These are phyloP conservation scores for Suillus variegatus DNA, from an alignment of 768 basidiomycete species.

Conservation along the genomic window DNA sequence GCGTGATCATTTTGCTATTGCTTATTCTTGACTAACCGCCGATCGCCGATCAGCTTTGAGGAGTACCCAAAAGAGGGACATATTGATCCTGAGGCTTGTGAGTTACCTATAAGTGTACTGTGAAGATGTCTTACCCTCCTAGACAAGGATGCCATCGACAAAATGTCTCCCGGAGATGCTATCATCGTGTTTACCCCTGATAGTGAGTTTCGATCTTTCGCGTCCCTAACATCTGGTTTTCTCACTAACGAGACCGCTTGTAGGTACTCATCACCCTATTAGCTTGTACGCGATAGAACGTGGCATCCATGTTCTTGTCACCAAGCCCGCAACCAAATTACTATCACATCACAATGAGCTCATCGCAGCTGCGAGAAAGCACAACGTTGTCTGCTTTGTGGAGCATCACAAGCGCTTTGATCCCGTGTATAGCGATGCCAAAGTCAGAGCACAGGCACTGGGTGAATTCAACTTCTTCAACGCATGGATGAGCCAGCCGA, in stretches of 20 bases:
- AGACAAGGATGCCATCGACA: conserved; percentile 84
- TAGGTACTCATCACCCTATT: conserved; percentile 85
- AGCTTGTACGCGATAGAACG: conserved; percentile 84
- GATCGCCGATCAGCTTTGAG: conserved; percentile 57
- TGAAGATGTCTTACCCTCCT: conserved; percentile 12
- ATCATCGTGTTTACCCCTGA: conserved; percentile 94
- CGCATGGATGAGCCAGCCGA: conserved; percentile 98
- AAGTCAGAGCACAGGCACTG: conserved; percentile 68
- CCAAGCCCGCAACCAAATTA: conserved; percentile 89
- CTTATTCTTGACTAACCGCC: not conserved
- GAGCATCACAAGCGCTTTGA: conserved; percentile 94
- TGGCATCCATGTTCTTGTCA: conserved; percentile 86
- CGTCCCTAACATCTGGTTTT: not conserved
- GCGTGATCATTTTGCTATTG: conserved; percentile 26
- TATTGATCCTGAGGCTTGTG: conserved; percentile 81
- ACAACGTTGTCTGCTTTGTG: conserved; percentile 88
- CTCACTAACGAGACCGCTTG: not conserved
- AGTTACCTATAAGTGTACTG: conserved; percentile 30
- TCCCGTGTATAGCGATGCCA: conserved; percentile 91
- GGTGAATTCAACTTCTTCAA: conserved; percentile 96
- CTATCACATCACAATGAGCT: conserved; percentile 81
- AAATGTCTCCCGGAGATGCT: conserved; percentile 79
- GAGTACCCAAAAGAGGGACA: conserved; percentile 73
- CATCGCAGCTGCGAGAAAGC: conserved; percentile 72
- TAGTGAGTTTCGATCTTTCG: conserved; percentile 45